A percentile compares a stretch with the other conserved stretches of the same genome.
Conservation (phyloP, 2,329 filamentous ascomycete species). For the Diaporthe nobilis region DNA sequence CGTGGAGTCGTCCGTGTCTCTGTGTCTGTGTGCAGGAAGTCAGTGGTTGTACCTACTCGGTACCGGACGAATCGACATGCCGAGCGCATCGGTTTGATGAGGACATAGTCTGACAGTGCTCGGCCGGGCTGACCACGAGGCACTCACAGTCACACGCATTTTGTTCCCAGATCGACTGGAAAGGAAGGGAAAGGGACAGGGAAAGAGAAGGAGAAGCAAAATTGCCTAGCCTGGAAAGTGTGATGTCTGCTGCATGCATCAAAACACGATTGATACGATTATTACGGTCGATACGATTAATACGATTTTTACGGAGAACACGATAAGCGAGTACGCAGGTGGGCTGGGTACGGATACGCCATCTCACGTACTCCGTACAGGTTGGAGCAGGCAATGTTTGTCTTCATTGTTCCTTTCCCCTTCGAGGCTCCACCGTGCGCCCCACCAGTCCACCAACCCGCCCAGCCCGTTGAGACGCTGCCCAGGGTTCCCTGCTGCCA, state of each 20-base stretch:
- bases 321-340: conserved; percentile 5
- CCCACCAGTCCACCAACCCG: not conserved
- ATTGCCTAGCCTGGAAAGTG: not conserved
- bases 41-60: not conserved
- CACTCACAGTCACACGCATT: not conserved
- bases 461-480: not conserved
- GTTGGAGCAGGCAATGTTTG: conserved; percentile 7
- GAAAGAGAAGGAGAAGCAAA: not conserved
- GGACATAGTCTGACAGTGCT: not conserved
- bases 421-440: not conserved
- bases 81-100: not conserved
- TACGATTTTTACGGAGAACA: not conserved
- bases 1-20: no score
- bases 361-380: not conserved
- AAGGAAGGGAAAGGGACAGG: no score
- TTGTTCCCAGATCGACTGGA: not conserved
- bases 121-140: not conserved
- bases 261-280: conserved; percentile 2
- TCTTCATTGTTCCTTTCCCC: conserved; percentile 7
- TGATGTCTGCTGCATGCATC: conserved; percentile 8
- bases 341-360: not conserved
- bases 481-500: conserved; percentile 13
- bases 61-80: not conserved
- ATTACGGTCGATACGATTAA: not conserved
- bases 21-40: no score